Percentiles rank a stretch among this genome's conserved stretches.
phyloP scores from a whole-genome alignment of 1,284 basidiomycete species.

The Cryptococcus depauperatus region DNA sequence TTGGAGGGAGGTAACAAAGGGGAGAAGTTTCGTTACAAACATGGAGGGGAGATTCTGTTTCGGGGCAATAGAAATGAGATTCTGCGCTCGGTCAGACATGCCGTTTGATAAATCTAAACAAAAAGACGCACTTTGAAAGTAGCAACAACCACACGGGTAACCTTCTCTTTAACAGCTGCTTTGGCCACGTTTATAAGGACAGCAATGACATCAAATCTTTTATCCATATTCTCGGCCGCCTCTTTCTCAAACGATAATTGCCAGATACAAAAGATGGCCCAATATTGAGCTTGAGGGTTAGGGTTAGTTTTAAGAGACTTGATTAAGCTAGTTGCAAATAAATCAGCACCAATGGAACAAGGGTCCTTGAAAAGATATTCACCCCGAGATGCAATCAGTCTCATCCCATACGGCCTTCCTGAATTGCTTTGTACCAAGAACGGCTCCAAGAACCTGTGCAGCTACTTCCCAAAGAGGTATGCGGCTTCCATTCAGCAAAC shows the following conservation, averaged over 20 bases:
- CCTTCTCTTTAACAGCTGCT: constrained; percentile 92
- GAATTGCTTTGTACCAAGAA: constrained; percentile 72
- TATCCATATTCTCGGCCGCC: constrained; percentile 76
- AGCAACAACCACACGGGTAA: constrained; percentile 87
- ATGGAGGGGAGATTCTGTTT: constrained; percentile 79
- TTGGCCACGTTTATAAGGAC: constrained; percentile 78
- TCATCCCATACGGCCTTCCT: constrained; percentile 51
- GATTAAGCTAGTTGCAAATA: constrained; percentile 53
- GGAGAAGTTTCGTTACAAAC: constrained; percentile 78
- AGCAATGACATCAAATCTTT: constrained; percentile 82
- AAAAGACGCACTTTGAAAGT: constrained; percentile 63
- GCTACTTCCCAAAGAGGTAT: constrained; percentile 69
- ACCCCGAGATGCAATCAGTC: constrained; percentile 43
- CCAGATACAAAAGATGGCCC: constrained; percentile 88
- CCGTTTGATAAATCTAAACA: background rate
- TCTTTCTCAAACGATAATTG: constrained; percentile 81
- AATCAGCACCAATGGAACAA: background rate
- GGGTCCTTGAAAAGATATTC: constrained; percentile 5
- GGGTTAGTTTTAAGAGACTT: constrained; percentile 64
- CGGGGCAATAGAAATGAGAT: constrained; percentile 57
- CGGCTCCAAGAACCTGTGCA: constrained; percentile 78
- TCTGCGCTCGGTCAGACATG: constrained; percentile 49
- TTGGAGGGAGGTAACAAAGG: constrained; percentile 75
- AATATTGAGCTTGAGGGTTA: constrained; percentile 87
- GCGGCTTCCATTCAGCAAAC: constrained; percentile 54